phyloP scores from a whole-genome alignment of 1,284 basidiomycete species.

The Kwoniella shivajii region DNA sequence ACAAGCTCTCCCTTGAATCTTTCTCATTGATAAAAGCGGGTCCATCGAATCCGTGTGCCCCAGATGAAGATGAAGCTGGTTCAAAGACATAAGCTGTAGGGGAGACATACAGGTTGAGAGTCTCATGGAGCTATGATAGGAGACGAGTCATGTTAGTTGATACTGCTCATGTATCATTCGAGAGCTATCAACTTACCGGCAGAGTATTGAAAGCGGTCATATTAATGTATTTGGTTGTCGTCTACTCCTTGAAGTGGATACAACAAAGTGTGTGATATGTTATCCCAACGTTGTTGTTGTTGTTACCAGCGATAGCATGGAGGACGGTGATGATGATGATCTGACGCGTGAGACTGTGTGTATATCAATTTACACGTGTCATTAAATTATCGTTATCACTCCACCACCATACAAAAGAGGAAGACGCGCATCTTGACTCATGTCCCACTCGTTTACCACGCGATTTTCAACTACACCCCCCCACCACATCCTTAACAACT shows the following conservation, averaged over 20 bases:
- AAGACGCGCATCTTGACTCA: too few species aligned
- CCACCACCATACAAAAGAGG: too few species aligned
- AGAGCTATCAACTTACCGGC: background rate
- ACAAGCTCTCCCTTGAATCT: constrained; percentile 52
- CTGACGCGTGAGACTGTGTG: too few species aligned
- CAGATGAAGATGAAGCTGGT: constrained; percentile 38
- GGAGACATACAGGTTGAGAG: constrained; percentile 54
- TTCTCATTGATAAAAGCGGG: constrained; percentile 42
- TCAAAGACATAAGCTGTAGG: constrained; percentile 53
- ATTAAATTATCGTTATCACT: background rate
- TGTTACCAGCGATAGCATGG: background rate
- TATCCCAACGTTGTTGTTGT: background rate
- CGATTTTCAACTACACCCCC: background rate
- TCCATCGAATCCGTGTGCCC: constrained; percentile 23
- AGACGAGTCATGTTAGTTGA: background rate
- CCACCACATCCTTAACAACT: background rate
- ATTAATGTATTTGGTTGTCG: background rate
- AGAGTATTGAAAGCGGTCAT: constrained; percentile 8
- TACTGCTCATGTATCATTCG: constrained; percentile 1
- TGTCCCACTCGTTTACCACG: too few species aligned
- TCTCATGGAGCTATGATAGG: constrained; percentile 49
- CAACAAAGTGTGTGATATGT: background rate
- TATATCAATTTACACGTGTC: background rate
- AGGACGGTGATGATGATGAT: too few species aligned
- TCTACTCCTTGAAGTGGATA: background rate